Conservation (phyloP, 129 eudicot species). For the Artemisia tridentata region DNA sequence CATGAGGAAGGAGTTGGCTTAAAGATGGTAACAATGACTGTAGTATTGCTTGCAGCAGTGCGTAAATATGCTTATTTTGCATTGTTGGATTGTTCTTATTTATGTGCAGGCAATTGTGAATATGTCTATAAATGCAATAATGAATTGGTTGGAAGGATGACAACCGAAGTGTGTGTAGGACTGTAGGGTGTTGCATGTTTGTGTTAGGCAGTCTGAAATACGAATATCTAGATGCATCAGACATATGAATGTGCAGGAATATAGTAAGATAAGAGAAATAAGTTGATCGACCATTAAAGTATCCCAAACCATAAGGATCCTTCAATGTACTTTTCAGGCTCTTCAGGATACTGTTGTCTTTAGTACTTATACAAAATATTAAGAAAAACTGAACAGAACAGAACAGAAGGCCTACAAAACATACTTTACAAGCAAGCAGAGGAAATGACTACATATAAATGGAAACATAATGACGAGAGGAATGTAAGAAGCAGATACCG, state of each 20-base stretch:
- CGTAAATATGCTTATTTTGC: constrained; percentile 11
- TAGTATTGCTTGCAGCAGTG: background rate
- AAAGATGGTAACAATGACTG: constrained; percentile 1
- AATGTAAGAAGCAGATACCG: background rate
- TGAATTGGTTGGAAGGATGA: constrained; percentile 8
- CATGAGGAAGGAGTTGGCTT: constrained; percentile 4
- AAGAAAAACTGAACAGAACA: constrained; percentile 1
- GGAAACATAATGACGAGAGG: background rate
- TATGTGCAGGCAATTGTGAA: constrained; percentile 14
- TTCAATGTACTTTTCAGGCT: constrained; percentile 14
- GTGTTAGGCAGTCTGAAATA: constrained; percentile 11
- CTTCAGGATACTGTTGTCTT: constrained; percentile 3
- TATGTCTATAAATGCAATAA: background rate
- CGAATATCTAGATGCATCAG: background rate
- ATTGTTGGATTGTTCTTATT: background rate
- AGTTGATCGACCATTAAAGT: background rate
- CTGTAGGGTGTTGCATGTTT: constrained; percentile 8
- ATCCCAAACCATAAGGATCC: constrained; percentile 8
- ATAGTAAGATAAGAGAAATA: background rate
- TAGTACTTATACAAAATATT: constrained; percentile 6
- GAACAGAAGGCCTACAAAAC: background rate
- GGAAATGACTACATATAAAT: constrained; percentile 9
- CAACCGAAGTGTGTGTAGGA: background rate
- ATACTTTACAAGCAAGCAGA: constrained; percentile 7
- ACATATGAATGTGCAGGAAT: background rate